Conservation (phyloP, 2,329 filamentous ascomycete species). For the Gnomoniopsis sp. region DNA sequence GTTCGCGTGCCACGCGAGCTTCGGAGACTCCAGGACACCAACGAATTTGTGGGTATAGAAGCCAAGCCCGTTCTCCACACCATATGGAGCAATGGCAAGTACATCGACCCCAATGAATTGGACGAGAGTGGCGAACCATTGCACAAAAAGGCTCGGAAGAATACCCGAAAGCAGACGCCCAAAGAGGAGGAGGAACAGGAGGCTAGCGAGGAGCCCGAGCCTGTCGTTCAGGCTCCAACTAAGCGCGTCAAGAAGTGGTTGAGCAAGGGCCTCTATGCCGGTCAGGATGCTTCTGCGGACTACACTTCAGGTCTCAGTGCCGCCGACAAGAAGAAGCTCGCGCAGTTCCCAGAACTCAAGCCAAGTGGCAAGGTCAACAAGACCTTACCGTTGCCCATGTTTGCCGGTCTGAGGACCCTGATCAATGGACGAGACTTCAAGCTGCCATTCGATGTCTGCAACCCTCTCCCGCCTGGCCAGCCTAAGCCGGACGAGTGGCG, state of each 20-base stretch:
- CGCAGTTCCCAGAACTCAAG: slow-evolving; percentile 43
- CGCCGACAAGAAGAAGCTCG: slow-evolving; percentile 49
- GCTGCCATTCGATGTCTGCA: slow-evolving; percentile 85
- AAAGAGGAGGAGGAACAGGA: not conserved
- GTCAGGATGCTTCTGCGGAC: slow-evolving; percentile 61
- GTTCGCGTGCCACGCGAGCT: slow-evolving; percentile 55
- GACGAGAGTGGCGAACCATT: slow-evolving; percentile 34
- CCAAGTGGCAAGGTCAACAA: slow-evolving; percentile 49
- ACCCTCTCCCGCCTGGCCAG: slow-evolving; percentile 78
- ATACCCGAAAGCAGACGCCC: slow-evolving; percentile 17
- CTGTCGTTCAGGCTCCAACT: slow-evolving; percentile 33
- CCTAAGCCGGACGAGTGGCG: slow-evolving; percentile 92
- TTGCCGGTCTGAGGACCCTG: slow-evolving; percentile 67
- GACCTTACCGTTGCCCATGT: slow-evolving; percentile 73
- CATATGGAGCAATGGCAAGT: slow-evolving; percentile 64
- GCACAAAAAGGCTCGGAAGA: slow-evolving; percentile 31
- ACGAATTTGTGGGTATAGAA: slow-evolving; percentile 59
- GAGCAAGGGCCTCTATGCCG: slow-evolving; percentile 79
- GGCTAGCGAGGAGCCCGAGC: slow-evolving; percentile 27
- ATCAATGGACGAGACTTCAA: slow-evolving; percentile 78
- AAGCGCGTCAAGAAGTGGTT: slow-evolving; percentile 71
- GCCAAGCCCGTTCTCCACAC: slow-evolving; percentile 54
- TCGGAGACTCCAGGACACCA: slow-evolving; percentile 57
- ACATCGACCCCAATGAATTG: slow-evolving; percentile 41
- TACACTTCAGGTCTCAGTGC: slow-evolving; percentile 44